phyloP scores from a whole-genome alignment of 495 filamentous ascomycete genomes.

The Podospora conica region DNA sequence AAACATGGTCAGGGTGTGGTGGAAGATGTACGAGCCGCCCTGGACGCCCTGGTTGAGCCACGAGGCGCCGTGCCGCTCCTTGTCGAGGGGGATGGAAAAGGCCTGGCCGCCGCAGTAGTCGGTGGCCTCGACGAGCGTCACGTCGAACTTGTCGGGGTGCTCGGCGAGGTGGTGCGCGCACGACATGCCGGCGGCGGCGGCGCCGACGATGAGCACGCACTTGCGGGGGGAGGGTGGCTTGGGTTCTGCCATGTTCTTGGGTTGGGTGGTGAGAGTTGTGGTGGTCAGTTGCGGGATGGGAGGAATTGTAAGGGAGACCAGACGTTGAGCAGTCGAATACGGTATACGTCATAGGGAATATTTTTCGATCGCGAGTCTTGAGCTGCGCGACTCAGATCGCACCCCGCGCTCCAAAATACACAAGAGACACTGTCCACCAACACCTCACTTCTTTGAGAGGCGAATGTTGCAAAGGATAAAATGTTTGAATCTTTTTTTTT shows the following conservation, averaged over 20 bases:
- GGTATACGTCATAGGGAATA: neutral
- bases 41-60: slow-evolving; percentile 88
- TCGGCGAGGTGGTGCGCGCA: slow-evolving; percentile 68
- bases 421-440: neutral
- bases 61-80: slow-evolving; percentile 56
- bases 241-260: neutral
- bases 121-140: slow-evolving; percentile 66
- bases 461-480: too few species aligned
- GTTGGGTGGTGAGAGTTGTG: neutral
- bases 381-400: neutral
- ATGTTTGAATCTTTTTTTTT: too few species aligned
- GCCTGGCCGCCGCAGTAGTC: slow-evolving; percentile 74
- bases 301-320: too few species aligned
- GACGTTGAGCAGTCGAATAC: too few species aligned
- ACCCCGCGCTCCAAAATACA: neutral
- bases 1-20: slow-evolving; percentile 78
- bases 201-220: slow-evolving; percentile 55
- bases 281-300: neutral
- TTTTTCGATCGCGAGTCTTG: neutral
- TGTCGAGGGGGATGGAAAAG: slow-evolving; percentile 67
- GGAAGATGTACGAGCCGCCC: slow-evolving; percentile 71
- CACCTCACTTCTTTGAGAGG: too few species aligned
- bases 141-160: slow-evolving; percentile 65
- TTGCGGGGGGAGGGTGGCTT: slow-evolving; percentile 22
- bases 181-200: slow-evolving; percentile 63